These are phyloP conservation scores for Suillus sp. DNA, from an alignment of 768 basidiomycete species.

Conservation along the genomic window DNA sequence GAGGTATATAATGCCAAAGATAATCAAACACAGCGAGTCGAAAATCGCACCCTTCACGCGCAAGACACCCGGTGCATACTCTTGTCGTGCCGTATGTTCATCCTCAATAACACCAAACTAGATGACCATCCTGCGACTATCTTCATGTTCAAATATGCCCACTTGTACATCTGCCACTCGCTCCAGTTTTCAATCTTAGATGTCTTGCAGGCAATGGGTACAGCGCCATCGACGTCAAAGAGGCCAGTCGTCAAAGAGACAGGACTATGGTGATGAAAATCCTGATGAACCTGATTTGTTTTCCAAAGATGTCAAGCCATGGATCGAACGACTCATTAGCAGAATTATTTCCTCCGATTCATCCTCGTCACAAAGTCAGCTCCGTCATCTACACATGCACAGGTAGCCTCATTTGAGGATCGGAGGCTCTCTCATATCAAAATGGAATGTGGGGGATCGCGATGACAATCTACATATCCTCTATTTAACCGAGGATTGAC, in stretches of 20 bases:
- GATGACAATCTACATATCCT: neutral
- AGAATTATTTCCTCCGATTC: neutral
- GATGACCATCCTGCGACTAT: constrained; percentile 10
- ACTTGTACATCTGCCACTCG: constrained; percentile 5
- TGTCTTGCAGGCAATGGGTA: constrained; percentile 21
- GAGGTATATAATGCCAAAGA: neutral
- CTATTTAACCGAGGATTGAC: too few relatives aligned
- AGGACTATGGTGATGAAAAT: neutral
- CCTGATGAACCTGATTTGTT: neutral
- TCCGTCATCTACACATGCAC: constrained; percentile 19
- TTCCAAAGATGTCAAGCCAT: neutral
- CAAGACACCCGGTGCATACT: neutral
- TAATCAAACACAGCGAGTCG: fast-evolving
- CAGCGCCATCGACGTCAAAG: constrained; percentile 11
- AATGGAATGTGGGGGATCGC: constrained; percentile 6
- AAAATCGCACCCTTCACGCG: neutral
- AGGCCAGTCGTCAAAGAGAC: constrained; percentile 7
- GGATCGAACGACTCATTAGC: neutral
- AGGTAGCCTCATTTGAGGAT: constrained; percentile 13
- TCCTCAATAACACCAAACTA: neutral
- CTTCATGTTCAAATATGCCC: constrained; percentile 24
- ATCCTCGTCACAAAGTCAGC: constrained; percentile 14
- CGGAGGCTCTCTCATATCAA: constrained; percentile 23
- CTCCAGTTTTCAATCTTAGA: constrained; percentile 11
- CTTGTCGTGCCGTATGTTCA: neutral